Conservation (phyloP, 2,329 filamentous ascomycete species). For the Microdochium nivale region DNA sequence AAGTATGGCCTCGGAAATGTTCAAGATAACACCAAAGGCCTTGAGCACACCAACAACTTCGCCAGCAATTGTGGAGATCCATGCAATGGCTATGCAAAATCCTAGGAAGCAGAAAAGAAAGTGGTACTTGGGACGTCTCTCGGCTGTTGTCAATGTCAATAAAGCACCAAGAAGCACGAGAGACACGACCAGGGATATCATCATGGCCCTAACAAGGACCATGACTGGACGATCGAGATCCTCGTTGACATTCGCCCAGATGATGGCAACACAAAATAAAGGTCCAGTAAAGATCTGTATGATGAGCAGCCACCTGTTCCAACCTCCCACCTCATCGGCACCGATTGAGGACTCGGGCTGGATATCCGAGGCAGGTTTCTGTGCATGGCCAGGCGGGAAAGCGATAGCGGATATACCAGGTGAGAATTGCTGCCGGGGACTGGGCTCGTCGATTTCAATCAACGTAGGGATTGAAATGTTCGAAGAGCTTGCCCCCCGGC, state of each 20-base stretch:
- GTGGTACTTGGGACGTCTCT: slow-evolving; percentile 63
- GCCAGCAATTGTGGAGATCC: slow-evolving; percentile 92
- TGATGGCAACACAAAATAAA: slow-evolving; percentile 67
- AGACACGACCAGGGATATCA: slow-evolving; percentile 62
- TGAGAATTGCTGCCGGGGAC: background rate
- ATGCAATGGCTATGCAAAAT: slow-evolving; percentile 84
- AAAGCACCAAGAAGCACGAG: slow-evolving; percentile 58
- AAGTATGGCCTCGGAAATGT: slow-evolving; percentile 90
- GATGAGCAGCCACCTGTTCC: slow-evolving; percentile 87
- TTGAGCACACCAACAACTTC: slow-evolving; percentile 95
- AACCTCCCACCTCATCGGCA: slow-evolving; percentile 43
- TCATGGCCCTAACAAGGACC: slow-evolving; percentile 45
- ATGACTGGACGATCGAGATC: slow-evolving; percentile 44
- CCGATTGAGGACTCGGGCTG: slow-evolving; percentile 16
- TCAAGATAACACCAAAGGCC: slow-evolving; percentile 80
- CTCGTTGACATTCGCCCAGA: slow-evolving; percentile 60
- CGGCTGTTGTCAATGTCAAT: slow-evolving; percentile 58
- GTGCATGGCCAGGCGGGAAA: slow-evolving; percentile 1
- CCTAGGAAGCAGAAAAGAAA: slow-evolving; percentile 79
- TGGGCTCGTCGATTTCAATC: slow-evolving; percentile 5
- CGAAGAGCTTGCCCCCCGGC: slow-evolving; percentile 27
- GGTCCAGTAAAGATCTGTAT: slow-evolving; percentile 84
- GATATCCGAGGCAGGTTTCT: slow-evolving; percentile 13
- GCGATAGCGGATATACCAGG: background rate
- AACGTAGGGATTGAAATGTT: slow-evolving; percentile 3